These are phyloP conservation scores for Gaeumannomyces tritici DNA, from an alignment of 2,329 filamentous ascomycete genomes.

Conservation along the genomic window DNA sequence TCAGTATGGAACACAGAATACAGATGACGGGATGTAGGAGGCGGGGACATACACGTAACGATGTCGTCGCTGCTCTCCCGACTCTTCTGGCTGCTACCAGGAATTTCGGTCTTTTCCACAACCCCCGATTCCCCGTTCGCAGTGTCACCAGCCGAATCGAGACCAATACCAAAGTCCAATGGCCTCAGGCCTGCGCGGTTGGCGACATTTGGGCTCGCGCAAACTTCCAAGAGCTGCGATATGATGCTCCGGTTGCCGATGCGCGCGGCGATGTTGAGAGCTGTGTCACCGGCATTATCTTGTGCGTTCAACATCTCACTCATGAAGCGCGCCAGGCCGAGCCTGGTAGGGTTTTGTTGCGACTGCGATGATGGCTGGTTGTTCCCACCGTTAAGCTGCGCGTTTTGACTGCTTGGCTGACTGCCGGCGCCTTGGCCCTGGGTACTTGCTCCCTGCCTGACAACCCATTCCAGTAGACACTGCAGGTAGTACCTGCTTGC, in stretches of 20 bases:
- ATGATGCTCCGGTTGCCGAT: constrained; percentile 94
- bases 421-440: constrained; percentile 11
- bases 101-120: constrained; percentile 31
- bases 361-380: constrained; percentile 4
- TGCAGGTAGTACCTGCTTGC: constrained; percentile 96
- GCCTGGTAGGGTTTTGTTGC: constrained; percentile 43
- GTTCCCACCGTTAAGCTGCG: constrained; percentile 10
- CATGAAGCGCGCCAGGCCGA: constrained; percentile 89
- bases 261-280: constrained; percentile 83
- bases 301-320: constrained; percentile 93
- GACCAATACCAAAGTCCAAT: constrained; percentile 88
- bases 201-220: constrained; percentile 82
- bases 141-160: constrained; percentile 41
- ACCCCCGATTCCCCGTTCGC: constrained; percentile 30
- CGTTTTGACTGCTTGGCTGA: constrained; percentile 29
- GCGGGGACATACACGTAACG: constrained; percentile 57
- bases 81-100: constrained; percentile 43
- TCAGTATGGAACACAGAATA: constrained; percentile 11
- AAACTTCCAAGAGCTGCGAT: constrained; percentile 90
- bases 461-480: constrained; percentile 86
- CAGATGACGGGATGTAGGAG: not conserved
- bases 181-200: constrained; percentile 85
- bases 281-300: constrained; percentile 90
- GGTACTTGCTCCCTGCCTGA: constrained; percentile 58
- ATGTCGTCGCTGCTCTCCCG: constrained; percentile 72